Base-by-base conservation (phyloP, 805 yeast genomes). In the Priceomyces fermenticarens region DNA sequence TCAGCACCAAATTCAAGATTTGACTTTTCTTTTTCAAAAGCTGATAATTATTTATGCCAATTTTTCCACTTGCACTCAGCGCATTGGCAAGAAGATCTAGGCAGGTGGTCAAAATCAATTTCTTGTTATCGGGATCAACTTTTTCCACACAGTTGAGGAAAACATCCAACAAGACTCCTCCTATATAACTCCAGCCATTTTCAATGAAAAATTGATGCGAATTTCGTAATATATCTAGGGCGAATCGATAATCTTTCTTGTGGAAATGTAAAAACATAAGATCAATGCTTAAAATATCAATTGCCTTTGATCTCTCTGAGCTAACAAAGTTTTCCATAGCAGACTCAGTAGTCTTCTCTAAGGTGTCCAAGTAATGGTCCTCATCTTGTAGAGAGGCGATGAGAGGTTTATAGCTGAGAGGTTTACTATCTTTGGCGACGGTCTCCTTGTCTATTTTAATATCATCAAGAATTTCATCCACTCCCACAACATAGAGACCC, bases 131-230 rank as follows among this genome's bases (percentile, higher is more conserved):
- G 4, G 53, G 40, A 49, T 54, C 35, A 60, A 48, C 17, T 20
- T 74, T 64, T 45, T 77, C 78, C 29, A 89, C 67, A 51, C 96
- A 88, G 30, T 80, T 79, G 23, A 86, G 72, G 54, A 83, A 88
- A 1, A 82, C 67, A 48, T 78, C 80, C 30, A 88, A 67, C 12
- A 91, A 61, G n/a, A 74, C 62, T 4, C 79, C 72, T 1, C 95
- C 86, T 54, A 88, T 78, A 34, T 66, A 60, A 38, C 76, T 76
- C 97, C 97, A 90, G 1, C 89, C 88, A 35, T 81, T 78, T 13
- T 72, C 62, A 6, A 76, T 72, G 53, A 85, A 89, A 41, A 79
- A 79, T 30, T 77, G 79, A 35, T 86, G 87, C 2, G 93, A 81
- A 7, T 81, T 78, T 30, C 79, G 78, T 10, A 91, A 65, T 2